Conservation (phyloP, 345 rosid genomes). For the Rhodamnia rubescens region DNA sequence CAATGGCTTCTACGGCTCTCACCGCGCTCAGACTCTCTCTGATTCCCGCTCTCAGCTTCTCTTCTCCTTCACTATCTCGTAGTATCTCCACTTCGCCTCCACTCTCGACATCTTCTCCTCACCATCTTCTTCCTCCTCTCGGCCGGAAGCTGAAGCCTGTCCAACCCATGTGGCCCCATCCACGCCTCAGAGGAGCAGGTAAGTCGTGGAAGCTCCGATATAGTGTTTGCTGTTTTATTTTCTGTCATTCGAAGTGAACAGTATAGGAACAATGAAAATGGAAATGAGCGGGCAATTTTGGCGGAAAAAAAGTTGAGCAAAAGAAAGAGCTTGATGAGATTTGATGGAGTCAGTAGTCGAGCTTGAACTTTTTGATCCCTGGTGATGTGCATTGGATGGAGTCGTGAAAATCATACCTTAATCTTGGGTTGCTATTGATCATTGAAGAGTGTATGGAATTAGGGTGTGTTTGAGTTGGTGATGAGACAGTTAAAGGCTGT, state of each 20-base stretch:
- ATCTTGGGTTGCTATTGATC: too few relatives aligned
- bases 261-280: background rate
- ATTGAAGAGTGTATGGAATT: background rate
- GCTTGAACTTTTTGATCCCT: too few relatives aligned
- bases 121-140: background rate
- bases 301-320: background rate
- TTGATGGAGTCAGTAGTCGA: background rate
- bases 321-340: background rate
- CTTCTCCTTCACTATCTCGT: constrained; percentile 16
- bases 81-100: constrained; percentile 20
- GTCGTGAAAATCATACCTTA: too few relatives aligned
- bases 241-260: background rate
- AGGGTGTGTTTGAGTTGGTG: background rate
- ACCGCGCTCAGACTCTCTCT: constrained; percentile 25
- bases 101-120: constrained; percentile 8
- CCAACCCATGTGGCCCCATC: constrained; percentile 6
- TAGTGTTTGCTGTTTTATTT: background rate
- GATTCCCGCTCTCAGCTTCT: constrained; percentile 17
- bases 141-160: background rate
- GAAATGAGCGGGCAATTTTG: background rate
- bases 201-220: background rate
- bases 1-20: constrained; percentile 13
- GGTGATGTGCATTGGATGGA: too few relatives aligned
- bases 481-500: background rate
- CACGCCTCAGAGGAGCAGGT: constrained; percentile 19